Percentiles rank a stretch among this genome's conserved stretches.
These are phyloP conservation scores for Protostelium mycophagum DNA, from an alignment of 78 protist species.

Conservation along the genomic window DNA sequence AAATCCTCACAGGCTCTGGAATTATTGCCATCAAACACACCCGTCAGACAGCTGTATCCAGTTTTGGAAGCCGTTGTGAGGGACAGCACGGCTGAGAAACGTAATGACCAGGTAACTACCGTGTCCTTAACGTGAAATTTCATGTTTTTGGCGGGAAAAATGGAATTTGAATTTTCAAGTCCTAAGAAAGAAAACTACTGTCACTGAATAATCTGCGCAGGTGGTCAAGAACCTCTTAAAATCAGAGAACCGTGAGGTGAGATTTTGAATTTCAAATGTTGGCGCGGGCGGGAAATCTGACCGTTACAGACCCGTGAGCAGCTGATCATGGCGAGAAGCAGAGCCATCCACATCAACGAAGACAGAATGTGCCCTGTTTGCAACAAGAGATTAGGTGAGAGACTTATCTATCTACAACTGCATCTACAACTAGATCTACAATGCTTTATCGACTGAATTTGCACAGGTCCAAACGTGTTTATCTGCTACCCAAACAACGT, in stretches of 20 bases:
- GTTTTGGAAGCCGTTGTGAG: conserved; percentile 57
- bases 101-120: conserved; percentile 58
- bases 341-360: conserved; percentile 51
- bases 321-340: conserved; percentile 19
- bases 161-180: too few relatives aligned
- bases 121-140: too few relatives aligned
- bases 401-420: not conserved
- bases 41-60: conserved; percentile 46
- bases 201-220: too few relatives aligned
- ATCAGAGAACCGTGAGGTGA: conserved; percentile 30
- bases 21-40: conserved; percentile 23
- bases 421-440: too few relatives aligned
- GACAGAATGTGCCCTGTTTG: conserved; percentile 57
- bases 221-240: conserved; percentile 31
- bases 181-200: too few relatives aligned
- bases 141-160: too few relatives aligned
- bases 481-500: not conserved
- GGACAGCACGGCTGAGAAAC: conserved; percentile 36
- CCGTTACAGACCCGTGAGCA: conserved; percentile 31
- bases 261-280: not conserved
- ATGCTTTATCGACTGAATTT: too few relatives aligned
- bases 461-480: not conserved
- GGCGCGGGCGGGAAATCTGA: not conserved
- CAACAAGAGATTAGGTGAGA: conserved; percentile 29
- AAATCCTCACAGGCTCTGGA: conserved; percentile 16